A percentile compares a stretch with the other conserved stretches of the same genome.
Evolutionary conservation across 352 stramenopile species (phyloP).

Genomic region (Phytophthora pseudosyringae): DNA sequence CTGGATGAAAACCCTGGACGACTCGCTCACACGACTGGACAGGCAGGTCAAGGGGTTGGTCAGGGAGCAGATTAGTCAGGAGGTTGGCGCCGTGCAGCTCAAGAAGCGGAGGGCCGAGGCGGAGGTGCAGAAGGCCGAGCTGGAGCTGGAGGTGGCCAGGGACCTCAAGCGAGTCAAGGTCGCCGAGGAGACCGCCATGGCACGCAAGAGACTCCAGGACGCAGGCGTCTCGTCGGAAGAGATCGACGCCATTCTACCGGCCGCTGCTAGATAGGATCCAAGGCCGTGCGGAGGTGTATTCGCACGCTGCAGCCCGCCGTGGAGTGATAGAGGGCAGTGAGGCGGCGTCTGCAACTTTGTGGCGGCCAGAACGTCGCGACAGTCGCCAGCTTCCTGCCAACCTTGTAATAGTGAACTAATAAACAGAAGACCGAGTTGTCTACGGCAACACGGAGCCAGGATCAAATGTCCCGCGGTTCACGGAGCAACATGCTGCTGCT

Average conservation of each 20-base stretch:
- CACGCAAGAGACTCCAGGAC: slow-evolving; percentile 39
- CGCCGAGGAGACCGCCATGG: slow-evolving; percentile 38
- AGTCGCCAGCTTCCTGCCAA: slow-evolving; percentile 12
- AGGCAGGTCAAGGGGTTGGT: slow-evolving; percentile 37
- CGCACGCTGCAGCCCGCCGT: not conserved
- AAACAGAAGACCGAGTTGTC: slow-evolving; percentile 24
- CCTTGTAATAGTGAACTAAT: slow-evolving; percentile 38
- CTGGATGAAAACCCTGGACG: slow-evolving; percentile 42
- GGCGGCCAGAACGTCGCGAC: not conserved
- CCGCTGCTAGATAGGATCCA: slow-evolving; percentile 25
- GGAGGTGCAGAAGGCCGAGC: slow-evolving; percentile 38
- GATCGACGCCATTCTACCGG: slow-evolving; percentile 36
- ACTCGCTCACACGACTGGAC: slow-evolving; percentile 33
- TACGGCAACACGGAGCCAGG: slow-evolving; percentile 1
- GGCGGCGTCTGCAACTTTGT: not conserved
- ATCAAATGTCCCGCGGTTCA: too few species aligned
- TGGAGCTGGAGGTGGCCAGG: slow-evolving; percentile 35
- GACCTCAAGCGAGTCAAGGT: slow-evolving; percentile 42
- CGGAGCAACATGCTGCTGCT: too few species aligned
- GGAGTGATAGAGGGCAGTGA: slow-evolving; percentile 6
- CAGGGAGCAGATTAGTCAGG: slow-evolving; percentile 27
- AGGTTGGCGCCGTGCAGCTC: slow-evolving; percentile 19
- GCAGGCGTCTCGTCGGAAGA: slow-evolving; percentile 39
- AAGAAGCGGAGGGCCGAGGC: slow-evolving; percentile 39
- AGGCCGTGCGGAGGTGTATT: not conserved